These are phyloP conservation scores for Leccinum obscurum DNA, from an alignment of 768 basidiomycete genomes.

Conservation along the genomic window DNA sequence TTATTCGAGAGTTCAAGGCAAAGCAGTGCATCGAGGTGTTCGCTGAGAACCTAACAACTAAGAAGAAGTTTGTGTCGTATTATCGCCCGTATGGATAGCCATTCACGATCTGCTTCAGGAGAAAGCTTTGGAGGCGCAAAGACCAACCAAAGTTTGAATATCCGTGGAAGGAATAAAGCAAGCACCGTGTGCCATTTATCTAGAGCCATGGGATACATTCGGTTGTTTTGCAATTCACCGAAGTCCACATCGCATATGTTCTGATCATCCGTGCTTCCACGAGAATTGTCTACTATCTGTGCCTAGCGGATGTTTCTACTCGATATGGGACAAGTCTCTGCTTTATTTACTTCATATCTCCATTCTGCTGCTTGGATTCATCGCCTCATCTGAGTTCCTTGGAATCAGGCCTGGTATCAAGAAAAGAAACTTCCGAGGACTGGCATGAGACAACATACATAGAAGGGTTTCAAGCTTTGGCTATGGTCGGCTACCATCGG, in stretches of 20 bases:
- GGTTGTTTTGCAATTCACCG: background rate
- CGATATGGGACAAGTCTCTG: background rate
- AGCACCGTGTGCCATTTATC: background rate
- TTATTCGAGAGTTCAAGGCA: slow-evolving; percentile 90
- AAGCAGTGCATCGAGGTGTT: slow-evolving; percentile 84
- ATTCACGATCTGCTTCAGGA: slow-evolving; percentile 47
- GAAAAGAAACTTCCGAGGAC: background rate
- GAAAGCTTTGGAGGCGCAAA: slow-evolving; percentile 88
- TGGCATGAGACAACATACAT: no score
- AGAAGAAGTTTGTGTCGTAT: slow-evolving; percentile 75
- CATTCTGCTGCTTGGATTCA: background rate
- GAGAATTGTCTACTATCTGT: background rate
- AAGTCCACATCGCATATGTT: background rate
- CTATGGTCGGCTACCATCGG: background rate
- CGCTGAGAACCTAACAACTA: slow-evolving; percentile 78
- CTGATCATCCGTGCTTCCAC: background rate
- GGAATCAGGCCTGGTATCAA: background rate
- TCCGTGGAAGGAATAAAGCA: slow-evolving; percentile 73
- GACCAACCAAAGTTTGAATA: slow-evolving; percentile 85
- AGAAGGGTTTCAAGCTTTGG: no score
- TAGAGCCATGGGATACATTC: background rate
- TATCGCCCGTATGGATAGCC: background rate
- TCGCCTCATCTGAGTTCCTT: background rate
- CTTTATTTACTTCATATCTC: background rate
- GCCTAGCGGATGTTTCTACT: background rate